These are phyloP conservation scores for Leccinum olivaceopallidum DNA, from an alignment of 768 basidiomycete genomes.

Conservation along the genomic window DNA sequence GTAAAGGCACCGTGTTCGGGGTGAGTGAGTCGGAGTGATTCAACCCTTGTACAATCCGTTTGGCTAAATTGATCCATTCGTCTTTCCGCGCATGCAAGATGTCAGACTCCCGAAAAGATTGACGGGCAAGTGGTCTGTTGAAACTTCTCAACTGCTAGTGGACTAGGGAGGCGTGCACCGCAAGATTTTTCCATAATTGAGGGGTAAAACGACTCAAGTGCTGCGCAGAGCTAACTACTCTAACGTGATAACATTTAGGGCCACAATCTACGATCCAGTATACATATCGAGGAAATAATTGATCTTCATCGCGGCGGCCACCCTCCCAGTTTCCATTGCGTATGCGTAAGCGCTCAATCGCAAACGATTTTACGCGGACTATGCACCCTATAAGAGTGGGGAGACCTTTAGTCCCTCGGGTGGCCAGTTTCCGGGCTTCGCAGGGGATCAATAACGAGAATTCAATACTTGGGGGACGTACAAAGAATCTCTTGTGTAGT, in stretches of 20 bases:
- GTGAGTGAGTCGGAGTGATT: too few relatives aligned
- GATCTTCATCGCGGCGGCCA: background rate
- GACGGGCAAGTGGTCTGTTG: too few relatives aligned
- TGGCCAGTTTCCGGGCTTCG: conserved; percentile 22
- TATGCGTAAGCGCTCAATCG: background rate
- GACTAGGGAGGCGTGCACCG: too few relatives aligned
- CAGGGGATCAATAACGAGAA: conserved; percentile 4
- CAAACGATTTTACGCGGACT: background rate
- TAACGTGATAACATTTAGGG: background rate
- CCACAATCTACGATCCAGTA: background rate
- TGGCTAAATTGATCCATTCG: too few relatives aligned
- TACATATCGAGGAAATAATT: background rate
- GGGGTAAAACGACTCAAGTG: too few relatives aligned
- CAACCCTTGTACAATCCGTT: too few relatives aligned
- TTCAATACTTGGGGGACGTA: conserved; percentile 9
- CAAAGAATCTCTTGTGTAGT: conserved; percentile 27
- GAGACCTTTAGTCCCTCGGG: conserved; percentile 10
- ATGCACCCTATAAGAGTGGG: background rate
- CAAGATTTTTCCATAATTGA: too few relatives aligned
- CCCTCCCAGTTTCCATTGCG: background rate
- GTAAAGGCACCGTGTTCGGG: too few relatives aligned
- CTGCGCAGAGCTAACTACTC: too few relatives aligned
- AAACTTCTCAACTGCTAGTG: too few relatives aligned
- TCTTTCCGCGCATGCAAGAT: too few relatives aligned
- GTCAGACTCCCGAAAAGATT: too few relatives aligned